Base-by-base conservation (phyloP, 1,284 basidiomycete species). In the Pterulicium gracile region DNA sequence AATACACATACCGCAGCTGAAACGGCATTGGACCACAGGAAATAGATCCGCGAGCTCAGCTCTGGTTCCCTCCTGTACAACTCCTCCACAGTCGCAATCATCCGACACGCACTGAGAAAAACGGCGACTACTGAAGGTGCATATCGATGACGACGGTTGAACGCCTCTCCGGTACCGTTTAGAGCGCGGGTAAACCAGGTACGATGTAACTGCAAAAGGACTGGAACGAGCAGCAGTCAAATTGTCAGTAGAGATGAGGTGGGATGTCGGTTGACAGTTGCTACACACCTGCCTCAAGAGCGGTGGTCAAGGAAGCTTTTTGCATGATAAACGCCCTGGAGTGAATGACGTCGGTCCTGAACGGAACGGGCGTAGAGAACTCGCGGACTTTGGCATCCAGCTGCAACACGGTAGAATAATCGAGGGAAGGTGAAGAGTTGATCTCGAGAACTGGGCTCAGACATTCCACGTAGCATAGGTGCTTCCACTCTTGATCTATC, bases 11-110 rank as follows among this genome's bases (percentile, higher is more conserved):
- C 79, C 43, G 77, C 72, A 48, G 77, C 78, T 19, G 78, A 81
- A 55, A 81, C 81, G 3, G 77, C 73, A 55, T 81, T 78, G 2
- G 75, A 77, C 66, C 77, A 81, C 52, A 77, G 70, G 49, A 78
- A 77, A 61, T 77, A 68, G 54, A 78, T 73, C 44, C 79, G 66
- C 44, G 75, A 70, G 3, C 75, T 72, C 42, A 80, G 59, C 36
- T 66, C 61, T 1, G 76, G 74, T 49, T 78, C 73, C 42, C 70
- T 69, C 4, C 65, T 65, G 56, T 76, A 75, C 18, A 77, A 56
- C 48, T 74, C 75, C 51, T 73, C 67, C 45, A 79, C 66, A 22
- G 75, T 66, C 49, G 58, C 72, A 59, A 66, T 79, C 74, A 67
- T 78, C 58, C 61, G 67, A 56, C 62, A 74, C 58, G 69, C 57